Evolutionary conservation across 495 filamentous ascomycete species (phyloP).

Genomic region (Talaromyces ruber): DNA sequence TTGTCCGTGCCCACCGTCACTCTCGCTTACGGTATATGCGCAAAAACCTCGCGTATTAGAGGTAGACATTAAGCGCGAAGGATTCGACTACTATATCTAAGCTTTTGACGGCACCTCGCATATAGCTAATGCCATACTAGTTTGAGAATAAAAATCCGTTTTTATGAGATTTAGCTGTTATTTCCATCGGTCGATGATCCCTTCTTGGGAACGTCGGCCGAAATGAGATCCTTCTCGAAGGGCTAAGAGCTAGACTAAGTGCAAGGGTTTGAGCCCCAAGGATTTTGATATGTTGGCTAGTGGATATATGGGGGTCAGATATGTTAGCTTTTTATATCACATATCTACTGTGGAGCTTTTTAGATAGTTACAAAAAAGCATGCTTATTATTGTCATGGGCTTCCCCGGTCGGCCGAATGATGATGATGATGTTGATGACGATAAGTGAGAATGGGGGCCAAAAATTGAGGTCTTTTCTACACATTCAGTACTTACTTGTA

Average conservation of each 20-base stretch:
- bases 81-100: neutral
- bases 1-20: neutral
- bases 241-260: neutral
- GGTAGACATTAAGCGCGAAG: neutral
- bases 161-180: neutral
- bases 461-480: neutral
- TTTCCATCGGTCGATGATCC: neutral
- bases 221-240: neutral
- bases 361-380: no score
- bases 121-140: neutral
- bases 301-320: no score
- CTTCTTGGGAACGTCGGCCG: neutral
- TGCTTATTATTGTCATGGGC: neutral
- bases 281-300: no score
- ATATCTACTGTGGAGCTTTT: neutral
- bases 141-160: neutral
- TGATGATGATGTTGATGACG: neutral
- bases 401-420: neutral
- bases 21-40: neutral
- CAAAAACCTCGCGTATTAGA: neutral
- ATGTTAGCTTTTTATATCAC: neutral
- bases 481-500: neutral
- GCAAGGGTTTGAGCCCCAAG: neutral
- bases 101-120: no score
- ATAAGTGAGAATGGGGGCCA: neutral